These are phyloP conservation scores for Parastagonospora nodorum DNA, from an alignment of 2,329 filamentous ascomycete species.

Conservation along the genomic window DNA sequence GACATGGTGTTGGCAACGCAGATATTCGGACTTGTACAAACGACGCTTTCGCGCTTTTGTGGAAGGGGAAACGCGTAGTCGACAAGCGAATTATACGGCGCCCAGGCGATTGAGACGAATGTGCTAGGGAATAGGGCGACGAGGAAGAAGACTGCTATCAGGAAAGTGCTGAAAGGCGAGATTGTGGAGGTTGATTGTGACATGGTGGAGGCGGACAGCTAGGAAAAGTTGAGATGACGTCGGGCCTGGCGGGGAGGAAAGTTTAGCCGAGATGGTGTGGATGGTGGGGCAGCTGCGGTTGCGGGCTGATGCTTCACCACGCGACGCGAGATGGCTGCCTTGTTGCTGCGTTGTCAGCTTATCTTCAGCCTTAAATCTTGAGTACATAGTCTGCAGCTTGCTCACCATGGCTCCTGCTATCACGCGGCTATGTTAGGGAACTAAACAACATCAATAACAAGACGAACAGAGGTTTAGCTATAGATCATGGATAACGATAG, in stretches of 20 bases:
- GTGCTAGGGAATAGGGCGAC: conserved; percentile 56
- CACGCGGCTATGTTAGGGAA: no score
- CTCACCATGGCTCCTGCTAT: no score
- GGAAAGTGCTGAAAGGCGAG: conserved; percentile 47
- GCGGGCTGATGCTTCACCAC: no score
- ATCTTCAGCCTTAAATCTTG: no score
- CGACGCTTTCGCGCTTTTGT: conserved; percentile 23
- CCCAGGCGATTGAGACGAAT: conserved; percentile 50
- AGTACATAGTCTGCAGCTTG: no score
- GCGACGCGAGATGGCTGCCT: neutral
- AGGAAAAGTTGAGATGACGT: conserved; percentile 12
- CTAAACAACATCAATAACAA: no score
- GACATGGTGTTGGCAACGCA: conserved; percentile 37
- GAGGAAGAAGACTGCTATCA: conserved; percentile 56
- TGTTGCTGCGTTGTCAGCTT: no score
- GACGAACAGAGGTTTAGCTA: no score
- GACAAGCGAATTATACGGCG: conserved; percentile 36
- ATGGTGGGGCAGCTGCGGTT: neutral
- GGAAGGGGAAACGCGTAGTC: conserved; percentile 31
- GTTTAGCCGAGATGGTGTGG: neutral
- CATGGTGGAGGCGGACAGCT: neutral
- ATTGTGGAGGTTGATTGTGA: conserved; percentile 30
- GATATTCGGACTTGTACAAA: conserved; percentile 34
- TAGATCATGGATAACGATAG: no score
- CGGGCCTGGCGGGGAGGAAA: conserved; percentile 1